Conservation (phyloP, 495 filamentous ascomycete genomes). For the Lineolata rhizophorae region DNA sequence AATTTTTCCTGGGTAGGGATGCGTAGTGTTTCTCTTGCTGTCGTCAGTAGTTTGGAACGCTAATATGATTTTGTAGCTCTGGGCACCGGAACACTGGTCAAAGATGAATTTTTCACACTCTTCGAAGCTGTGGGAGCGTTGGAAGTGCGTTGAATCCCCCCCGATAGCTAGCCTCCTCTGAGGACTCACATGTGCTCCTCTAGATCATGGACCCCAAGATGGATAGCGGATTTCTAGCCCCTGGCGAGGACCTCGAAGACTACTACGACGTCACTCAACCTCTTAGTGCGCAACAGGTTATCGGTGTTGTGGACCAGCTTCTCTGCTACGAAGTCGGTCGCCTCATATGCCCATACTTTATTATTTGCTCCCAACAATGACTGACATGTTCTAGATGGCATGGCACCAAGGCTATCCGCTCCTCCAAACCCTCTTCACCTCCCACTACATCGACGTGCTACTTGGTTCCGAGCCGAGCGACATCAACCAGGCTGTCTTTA, state of each 20-base stretch:
- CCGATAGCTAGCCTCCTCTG: constrained; percentile 73
- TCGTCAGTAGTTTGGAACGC: too few relatives aligned
- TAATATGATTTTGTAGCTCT: too few relatives aligned
- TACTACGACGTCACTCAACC: constrained; percentile 57
- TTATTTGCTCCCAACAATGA: not conserved
- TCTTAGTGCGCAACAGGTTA: constrained; percentile 53
- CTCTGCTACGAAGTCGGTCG: constrained; percentile 57
- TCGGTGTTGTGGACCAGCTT: constrained; percentile 88
- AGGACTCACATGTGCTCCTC: constrained; percentile 27
- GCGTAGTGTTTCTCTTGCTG: too few relatives aligned
- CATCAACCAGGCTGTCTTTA: not conserved
- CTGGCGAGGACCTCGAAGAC: constrained; percentile 61
- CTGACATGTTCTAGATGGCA: constrained; percentile 48
- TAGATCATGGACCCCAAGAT: constrained; percentile 98
- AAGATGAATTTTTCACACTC: constrained; percentile 83
- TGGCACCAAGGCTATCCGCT: constrained; percentile 93
- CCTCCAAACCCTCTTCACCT: constrained; percentile 89
- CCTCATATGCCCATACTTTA: not conserved
- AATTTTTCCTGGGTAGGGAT: too few relatives aligned
- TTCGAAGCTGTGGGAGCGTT: constrained; percentile 88
- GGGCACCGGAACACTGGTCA: constrained; percentile 35
- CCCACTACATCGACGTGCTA: constrained; percentile 71
- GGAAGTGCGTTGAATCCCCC: constrained; percentile 43
- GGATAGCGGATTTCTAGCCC: constrained; percentile 70
- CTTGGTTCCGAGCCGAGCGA: constrained; percentile 41